Percentiles rank a stretch among this genome's conserved stretches.
phyloP scores from a whole-genome alignment of 257 asterid genomes.

The Galeopsis tetrahit region DNA sequence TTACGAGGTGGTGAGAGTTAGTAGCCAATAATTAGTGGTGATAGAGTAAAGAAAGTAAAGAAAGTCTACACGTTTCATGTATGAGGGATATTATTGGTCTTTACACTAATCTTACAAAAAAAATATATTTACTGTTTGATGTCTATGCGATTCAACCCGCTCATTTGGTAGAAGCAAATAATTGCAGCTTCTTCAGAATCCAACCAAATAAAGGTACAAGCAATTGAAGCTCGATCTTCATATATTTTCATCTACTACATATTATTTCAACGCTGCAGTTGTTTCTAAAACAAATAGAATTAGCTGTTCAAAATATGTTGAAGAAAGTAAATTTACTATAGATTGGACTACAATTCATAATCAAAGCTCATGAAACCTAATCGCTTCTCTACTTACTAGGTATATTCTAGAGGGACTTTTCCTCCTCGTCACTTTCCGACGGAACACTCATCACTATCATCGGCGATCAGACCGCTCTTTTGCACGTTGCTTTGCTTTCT shows the following conservation, averaged over 20 bases:
- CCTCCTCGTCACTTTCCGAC: conserved; percentile 86
- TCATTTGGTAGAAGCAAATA: no score
- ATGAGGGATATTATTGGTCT: no score
- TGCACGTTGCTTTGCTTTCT: conserved; percentile 74
- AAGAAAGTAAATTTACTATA: background rate
- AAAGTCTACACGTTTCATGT: no score
- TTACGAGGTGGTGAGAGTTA: no score
- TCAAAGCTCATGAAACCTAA: conserved; percentile 21
- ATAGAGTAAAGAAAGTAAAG: no score
- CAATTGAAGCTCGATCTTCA: background rate
- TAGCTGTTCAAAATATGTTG: background rate
- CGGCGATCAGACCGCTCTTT: conserved; percentile 59
- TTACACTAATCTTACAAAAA: no score
- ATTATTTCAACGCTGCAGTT: background rate
- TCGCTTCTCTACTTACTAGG: conserved; percentile 87
- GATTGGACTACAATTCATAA: background rate
- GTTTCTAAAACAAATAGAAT: background rate
- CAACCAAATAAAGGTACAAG: background rate
- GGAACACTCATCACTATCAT: conserved; percentile 88
- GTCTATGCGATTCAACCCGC: no score
- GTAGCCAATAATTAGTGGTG: no score
- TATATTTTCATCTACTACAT: background rate
- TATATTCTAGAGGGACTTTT: conserved; percentile 77
- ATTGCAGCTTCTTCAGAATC: background rate
- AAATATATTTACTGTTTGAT: no score